Conservation (phyloP, 768 basidiomycete genomes). For the Antrodiella citrinella region DNA sequence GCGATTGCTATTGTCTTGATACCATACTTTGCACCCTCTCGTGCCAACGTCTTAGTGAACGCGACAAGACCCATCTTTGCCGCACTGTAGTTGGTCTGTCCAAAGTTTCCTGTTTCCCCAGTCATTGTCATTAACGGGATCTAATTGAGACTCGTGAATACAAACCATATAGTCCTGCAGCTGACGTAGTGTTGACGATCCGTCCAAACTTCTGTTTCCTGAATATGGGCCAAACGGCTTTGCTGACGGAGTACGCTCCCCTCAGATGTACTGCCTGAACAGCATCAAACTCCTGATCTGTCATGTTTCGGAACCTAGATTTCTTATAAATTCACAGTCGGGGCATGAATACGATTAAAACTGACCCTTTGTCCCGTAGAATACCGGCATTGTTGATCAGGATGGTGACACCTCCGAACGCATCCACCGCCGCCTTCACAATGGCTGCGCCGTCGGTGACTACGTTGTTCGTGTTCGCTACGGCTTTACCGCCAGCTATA, state of each 20-base stretch:
- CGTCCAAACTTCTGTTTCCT: conserved; percentile 92
- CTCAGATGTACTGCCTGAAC: conserved; percentile 87
- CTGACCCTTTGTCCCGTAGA: conserved; percentile 69
- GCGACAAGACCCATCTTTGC: conserved; percentile 94
- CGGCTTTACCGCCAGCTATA: conserved; percentile 82
- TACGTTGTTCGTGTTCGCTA: conserved; percentile 70
- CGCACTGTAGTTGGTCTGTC: conserved; percentile 95
- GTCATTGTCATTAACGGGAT: too few relatives aligned
- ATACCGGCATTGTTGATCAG: conserved; percentile 97
- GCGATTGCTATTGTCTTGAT: conserved; percentile 86
- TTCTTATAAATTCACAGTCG: not conserved
- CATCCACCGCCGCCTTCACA: conserved; percentile 76
- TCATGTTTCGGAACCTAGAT: conserved; percentile 90
- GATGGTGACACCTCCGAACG: conserved; percentile 78
- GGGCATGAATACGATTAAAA: conserved; percentile 7
- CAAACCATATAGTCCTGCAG: conserved; percentile 87
- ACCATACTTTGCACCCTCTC: conserved; percentile 87
- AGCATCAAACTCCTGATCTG: conserved; percentile 90
- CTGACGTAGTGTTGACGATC: conserved; percentile 89
- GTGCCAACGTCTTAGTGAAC: conserved; percentile 89
- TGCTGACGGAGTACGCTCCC: conserved; percentile 86
- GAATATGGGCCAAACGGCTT: conserved; percentile 95
- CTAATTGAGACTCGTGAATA: too few relatives aligned
- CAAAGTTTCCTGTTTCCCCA: conserved; percentile 94
- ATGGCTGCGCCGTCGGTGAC: conserved; percentile 83